A percentile compares a stretch with the other conserved stretches of the same genome.
Evolutionary conservation across 208 protist species (phyloP).

Genomic region (Trypanosoma theileri): DNA sequence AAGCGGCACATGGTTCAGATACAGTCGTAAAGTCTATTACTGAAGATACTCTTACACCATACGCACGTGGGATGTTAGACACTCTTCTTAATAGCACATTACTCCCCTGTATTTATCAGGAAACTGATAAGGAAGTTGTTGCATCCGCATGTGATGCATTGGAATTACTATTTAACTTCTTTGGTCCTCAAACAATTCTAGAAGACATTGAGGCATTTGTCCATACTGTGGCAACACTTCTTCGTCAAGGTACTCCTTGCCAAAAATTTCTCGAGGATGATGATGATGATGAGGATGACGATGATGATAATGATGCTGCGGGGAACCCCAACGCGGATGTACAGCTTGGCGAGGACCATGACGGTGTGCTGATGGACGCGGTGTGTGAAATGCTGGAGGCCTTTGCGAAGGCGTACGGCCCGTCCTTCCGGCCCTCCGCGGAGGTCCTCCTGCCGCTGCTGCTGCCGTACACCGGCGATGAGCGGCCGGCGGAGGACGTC

Average conservation of each 20-base stretch:
- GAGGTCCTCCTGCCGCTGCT: conserved; percentile 60
- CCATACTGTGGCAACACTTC: conserved; percentile 39
- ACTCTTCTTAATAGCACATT: conserved; percentile 49
- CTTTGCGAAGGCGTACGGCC: conserved; percentile 73
- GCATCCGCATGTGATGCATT: conserved; percentile 72
- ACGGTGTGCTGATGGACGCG: conserved; percentile 65
- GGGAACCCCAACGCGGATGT: conserved; percentile 22
- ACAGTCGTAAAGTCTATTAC: conserved; percentile 23
- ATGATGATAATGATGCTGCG: conserved; percentile 27
- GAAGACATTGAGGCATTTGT: conserved; percentile 50
- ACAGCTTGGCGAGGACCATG: conserved; percentile 64
- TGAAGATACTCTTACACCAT: conserved; percentile 51
- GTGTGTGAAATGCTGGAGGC: conserved; percentile 69
- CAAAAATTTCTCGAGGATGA: conserved; percentile 40
- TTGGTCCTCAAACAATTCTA: conserved; percentile 59
- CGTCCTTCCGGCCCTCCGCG: conserved; percentile 45
- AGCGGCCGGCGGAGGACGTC: conserved; percentile 61
- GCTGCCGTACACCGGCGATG: conserved; percentile 44
- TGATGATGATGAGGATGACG: conserved; percentile 43
- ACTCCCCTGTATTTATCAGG: conserved; percentile 46
- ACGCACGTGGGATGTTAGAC: conserved; percentile 52
- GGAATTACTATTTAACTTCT: conserved; percentile 58
- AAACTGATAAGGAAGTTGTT: conserved; percentile 75
- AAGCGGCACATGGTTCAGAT: conserved; percentile 45
- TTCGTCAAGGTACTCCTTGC: conserved; percentile 59